Conservation (phyloP, 1,139 yeast species). For the Saccharomycopsis hybrid region DNA sequence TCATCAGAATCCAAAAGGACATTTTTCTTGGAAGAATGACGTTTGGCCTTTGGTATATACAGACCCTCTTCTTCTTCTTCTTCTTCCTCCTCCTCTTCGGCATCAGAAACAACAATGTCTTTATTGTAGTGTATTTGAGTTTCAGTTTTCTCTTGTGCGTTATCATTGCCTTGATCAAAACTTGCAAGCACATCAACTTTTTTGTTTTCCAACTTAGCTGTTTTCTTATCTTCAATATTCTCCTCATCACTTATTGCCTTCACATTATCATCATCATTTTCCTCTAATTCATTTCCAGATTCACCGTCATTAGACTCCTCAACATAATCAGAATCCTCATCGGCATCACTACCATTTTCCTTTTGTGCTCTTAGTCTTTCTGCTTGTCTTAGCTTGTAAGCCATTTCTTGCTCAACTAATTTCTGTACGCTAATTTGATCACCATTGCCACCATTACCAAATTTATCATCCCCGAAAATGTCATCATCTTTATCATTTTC, state of each 20-base stretch:
- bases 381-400: constrained; percentile 25
- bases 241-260: constrained; percentile 15
- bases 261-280: constrained; percentile 19
- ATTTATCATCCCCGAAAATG: constrained; percentile 27
- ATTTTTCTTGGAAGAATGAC: neutral
- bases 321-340: constrained; percentile 21
- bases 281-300: constrained; percentile 22
- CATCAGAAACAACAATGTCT: constrained; percentile 1
- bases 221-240: neutral
- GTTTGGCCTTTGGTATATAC: neutral
- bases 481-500: constrained; percentile 44
- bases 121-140: constrained; percentile 3
- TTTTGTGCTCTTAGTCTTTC: constrained; percentile 17
- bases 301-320: constrained; percentile 20
- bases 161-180: constrained; percentile 17
- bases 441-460: constrained; percentile 18
- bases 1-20: constrained; percentile 13
- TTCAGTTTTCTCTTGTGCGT: constrained; percentile 19
- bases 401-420: constrained; percentile 24
- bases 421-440: constrained; percentile 26
- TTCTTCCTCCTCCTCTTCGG: constrained; percentile 18
- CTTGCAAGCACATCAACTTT: constrained; percentile 2
- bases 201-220: constrained; percentile 11
- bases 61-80: neutral
- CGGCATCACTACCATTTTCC: constrained; percentile 21